These are phyloP conservation scores for Candida neerlandica DNA, from an alignment of 1,139 yeast genomes.

Conservation along the genomic window DNA sequence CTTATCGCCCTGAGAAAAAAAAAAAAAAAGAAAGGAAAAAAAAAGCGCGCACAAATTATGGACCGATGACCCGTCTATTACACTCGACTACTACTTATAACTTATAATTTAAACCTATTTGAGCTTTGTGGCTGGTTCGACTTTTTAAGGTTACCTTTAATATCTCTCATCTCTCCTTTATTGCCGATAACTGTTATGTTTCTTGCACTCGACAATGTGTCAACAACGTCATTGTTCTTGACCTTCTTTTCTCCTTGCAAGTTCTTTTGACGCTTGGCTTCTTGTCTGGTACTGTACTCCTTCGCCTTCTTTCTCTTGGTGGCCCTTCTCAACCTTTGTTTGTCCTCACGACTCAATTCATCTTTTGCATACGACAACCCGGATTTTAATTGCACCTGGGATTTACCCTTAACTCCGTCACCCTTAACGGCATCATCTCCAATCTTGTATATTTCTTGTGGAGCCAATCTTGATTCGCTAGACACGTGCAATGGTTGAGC, in stretches of 20 bases:
- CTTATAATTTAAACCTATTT: slow-evolving; percentile 27
- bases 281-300: slow-evolving; percentile 33
- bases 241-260: slow-evolving; percentile 22
- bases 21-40: too few species aligned
- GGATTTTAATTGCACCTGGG: slow-evolving; percentile 72
- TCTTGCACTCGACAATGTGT: slow-evolving; percentile 72
- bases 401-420: slow-evolving; percentile 37
- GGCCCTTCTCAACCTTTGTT: slow-evolving; percentile 84
- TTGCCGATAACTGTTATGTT: slow-evolving; percentile 80
- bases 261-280: slow-evolving; percentile 21
- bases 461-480: slow-evolving; percentile 62
- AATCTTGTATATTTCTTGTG: slow-evolving; percentile 87
- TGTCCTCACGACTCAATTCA: slow-evolving; percentile 84
- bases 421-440: slow-evolving; percentile 51
- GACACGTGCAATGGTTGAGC: too few species aligned
- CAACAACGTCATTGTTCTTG: slow-evolving; percentile 52
- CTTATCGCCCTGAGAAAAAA: too few species aligned
- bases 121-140: slow-evolving; percentile 22
- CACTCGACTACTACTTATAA: too few species aligned
- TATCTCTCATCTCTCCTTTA: slow-evolving; percentile 75
- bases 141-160: slow-evolving; percentile 66
- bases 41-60: too few species aligned
- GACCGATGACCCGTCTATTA: too few species aligned
- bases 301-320: slow-evolving; percentile 79
- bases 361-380: slow-evolving; percentile 83